Base-by-base conservation (phyloP, 192 early-diverging fungal genomes). In the Backusella mclennaniae region DNA sequence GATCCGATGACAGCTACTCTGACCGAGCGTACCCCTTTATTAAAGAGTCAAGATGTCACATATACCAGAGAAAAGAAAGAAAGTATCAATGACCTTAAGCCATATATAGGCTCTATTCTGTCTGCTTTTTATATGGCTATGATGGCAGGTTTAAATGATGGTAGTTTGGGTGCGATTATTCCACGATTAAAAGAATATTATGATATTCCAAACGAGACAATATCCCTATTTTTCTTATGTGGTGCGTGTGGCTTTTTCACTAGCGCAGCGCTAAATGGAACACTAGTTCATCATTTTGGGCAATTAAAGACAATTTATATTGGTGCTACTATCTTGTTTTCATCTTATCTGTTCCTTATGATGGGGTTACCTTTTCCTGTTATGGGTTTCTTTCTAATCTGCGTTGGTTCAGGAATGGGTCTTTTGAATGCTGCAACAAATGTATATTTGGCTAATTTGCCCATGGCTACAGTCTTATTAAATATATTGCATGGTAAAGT, bases 401-500 rank as follows among this genome's bases (percentile, higher is more conserved):
- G 78, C 9, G 49, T 74, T 21, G 81, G 81, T 41, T 42, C 63
- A 8, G 81, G 81, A 19, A 52, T 79, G 0, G 77, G 56, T 35
- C 44, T 82, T 29, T 9, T 75, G n/a, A 74, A 82, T 41, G 77
- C 81, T 11, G 77, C 53, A 33, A 70, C 70, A 52, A 82, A 82
- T 46, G 77, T 82, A 29, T 69, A 67, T 36, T 31, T 56, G n/a
- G 74, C 77, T 15, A 71, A 42, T 33, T 59, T 74, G 15, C 81
- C 81, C 3, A 73, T 73, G 46, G 41, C 77, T 2, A 82, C 81
- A 0, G 35, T 71, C 1, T 69, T 74, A 15, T 56, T 82, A 1
- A 82, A 79, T 63, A 33, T 76, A 38, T 33, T 82, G 1, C 81
- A 82, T 75, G 81, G 81, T 82, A 79, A 52, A 56, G 29, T 17